A percentile compares a stretch with the other conserved stretches of the same genome.
Evolutionary conservation across 805 yeast genomes (phyloP).

Genomic region (Sungouiozyma ichnusensis): DNA sequence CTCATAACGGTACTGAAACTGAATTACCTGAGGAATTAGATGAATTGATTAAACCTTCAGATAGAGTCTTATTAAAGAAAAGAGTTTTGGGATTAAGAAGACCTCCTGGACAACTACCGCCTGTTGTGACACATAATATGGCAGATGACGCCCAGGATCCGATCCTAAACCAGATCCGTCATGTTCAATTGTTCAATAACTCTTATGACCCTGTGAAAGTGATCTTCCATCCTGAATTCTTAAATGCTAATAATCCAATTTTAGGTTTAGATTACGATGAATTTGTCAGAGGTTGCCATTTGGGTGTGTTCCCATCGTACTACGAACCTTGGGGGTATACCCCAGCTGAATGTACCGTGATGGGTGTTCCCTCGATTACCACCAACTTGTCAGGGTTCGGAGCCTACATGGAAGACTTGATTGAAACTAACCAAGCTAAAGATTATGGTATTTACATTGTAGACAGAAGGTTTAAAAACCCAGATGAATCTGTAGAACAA

Average conservation of each 20-base stretch:
- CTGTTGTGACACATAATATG: slow-evolving; percentile 96
- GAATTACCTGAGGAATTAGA: slow-evolving; percentile 71
- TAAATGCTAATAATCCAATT: slow-evolving; percentile 89
- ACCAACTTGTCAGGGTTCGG: slow-evolving; percentile 96
- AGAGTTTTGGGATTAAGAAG: slow-evolving; percentile 89
- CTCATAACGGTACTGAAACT: slow-evolving; percentile 37
- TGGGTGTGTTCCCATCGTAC: slow-evolving; percentile 97
- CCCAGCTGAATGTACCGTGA: slow-evolving; percentile 98
- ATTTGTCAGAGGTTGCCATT: slow-evolving; percentile 93
- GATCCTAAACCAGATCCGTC: slow-evolving; percentile 79
- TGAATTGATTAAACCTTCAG: slow-evolving; percentile 77
- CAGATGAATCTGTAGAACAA: slow-evolving; percentile 89
- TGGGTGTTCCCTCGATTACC: slow-evolving; percentile 98
- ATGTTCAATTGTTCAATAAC: slow-evolving; percentile 81
- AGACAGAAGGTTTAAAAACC: slow-evolving; percentile 84
- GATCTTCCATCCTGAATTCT: slow-evolving; percentile 94
- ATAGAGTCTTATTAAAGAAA: slow-evolving; percentile 79
- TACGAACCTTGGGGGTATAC: slow-evolving; percentile 99
- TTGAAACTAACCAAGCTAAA: slow-evolving; percentile 66
- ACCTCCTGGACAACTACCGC: slow-evolving; percentile 62
- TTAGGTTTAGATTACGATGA: slow-evolving; percentile 92
- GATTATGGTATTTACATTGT: slow-evolving; percentile 97
- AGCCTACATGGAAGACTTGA: slow-evolving; percentile 95
- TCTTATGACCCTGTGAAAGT: slow-evolving; percentile 89
- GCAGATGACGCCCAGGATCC: slow-evolving; percentile 87